A percentile compares a stretch with the other conserved stretches of the same genome.
Conservation (phyloP, 306 rosid species). For the Cajanus cajan region DNA sequence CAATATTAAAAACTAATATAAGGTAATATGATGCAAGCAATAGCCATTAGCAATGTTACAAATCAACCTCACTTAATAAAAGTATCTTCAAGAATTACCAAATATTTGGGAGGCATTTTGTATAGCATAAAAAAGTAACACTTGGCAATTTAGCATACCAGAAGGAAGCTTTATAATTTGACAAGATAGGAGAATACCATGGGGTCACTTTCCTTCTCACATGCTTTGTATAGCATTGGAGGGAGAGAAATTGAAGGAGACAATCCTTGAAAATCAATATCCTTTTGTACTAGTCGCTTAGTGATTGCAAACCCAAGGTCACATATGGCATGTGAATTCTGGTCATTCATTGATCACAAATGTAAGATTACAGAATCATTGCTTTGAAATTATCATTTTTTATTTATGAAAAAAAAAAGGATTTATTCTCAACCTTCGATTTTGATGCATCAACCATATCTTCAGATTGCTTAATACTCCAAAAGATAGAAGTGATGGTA, state of each 20-base stretch:
- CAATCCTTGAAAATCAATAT: constrained; percentile 56
- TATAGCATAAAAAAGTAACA: constrained; percentile 15
- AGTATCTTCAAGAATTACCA: constrained; percentile 27
- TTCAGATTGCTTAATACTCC: constrained; percentile 75
- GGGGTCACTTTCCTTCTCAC: constrained; percentile 62
- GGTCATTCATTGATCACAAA: constrained; percentile 44
- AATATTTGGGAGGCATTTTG: not conserved
- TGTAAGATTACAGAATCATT: constrained; percentile 33
- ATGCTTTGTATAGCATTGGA: constrained; percentile 61
- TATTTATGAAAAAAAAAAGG: not conserved
- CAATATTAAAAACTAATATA: constrained; percentile 1
- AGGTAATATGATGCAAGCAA: constrained; percentile 18
- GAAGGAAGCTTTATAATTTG: constrained; percentile 21
- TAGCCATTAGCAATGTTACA: not conserved
- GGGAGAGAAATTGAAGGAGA: constrained; percentile 61
- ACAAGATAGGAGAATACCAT: constrained; percentile 51
- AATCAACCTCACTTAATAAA: constrained; percentile 13
- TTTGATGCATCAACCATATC: constrained; percentile 68
- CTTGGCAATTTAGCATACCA: constrained; percentile 16
- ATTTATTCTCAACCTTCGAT: constrained; percentile 64
- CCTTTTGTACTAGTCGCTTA: constrained; percentile 60
- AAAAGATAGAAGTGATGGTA: constrained; percentile 66
- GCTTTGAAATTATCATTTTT: constrained; percentile 6
- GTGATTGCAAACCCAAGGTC: constrained; percentile 89
- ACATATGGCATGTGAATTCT: constrained; percentile 92